These are phyloP conservation scores for Termitomyces sp. DNA, from an alignment of 768 basidiomycete genomes.

Conservation along the genomic window DNA sequence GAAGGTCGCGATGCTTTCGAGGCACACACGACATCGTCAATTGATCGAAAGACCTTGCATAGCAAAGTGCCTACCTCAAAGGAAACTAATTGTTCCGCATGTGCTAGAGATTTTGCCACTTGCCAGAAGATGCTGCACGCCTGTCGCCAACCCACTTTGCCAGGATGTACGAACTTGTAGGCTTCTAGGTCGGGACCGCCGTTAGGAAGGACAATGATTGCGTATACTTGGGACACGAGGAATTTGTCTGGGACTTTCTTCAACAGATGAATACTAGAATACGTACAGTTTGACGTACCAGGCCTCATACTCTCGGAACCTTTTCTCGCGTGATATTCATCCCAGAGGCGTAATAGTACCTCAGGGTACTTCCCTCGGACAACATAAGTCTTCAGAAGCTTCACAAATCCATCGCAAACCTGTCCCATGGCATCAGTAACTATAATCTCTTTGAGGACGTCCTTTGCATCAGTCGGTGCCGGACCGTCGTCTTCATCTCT, in stretches of 20 bases:
- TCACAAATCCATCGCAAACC: slow-evolving; percentile 73
- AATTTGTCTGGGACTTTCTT: slow-evolving; percentile 55
- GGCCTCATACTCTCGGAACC: slow-evolving; percentile 85
- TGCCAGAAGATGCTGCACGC: slow-evolving; percentile 92
- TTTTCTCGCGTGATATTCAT: slow-evolving; percentile 68
- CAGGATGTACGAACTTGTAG: slow-evolving; percentile 56
- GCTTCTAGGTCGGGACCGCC: slow-evolving; percentile 90
- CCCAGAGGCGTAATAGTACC: slow-evolving; percentile 79
- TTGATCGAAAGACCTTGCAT: neutral
- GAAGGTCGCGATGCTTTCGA: slow-evolving; percentile 92
- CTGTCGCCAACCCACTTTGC: slow-evolving; percentile 74
- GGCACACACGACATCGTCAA: neutral
- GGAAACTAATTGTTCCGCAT: slow-evolving; percentile 72
- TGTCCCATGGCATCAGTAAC: slow-evolving; percentile 76
- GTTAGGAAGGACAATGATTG: slow-evolving; percentile 85
- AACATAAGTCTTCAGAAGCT: slow-evolving; percentile 77
- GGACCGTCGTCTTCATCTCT: slow-evolving; percentile 49
- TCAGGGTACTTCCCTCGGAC: slow-evolving; percentile 85
- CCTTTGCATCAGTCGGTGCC: slow-evolving; percentile 64
- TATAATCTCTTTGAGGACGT: slow-evolving; percentile 77
- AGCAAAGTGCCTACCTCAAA: slow-evolving; percentile 69
- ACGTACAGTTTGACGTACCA: slow-evolving; percentile 36
- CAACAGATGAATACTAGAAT: neutral
- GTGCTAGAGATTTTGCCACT: slow-evolving; percentile 67
- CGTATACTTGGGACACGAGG: slow-evolving; percentile 73